Conservation (phyloP, 2,329 filamentous ascomycete genomes). For the Sphaerostilbella broomeana region DNA sequence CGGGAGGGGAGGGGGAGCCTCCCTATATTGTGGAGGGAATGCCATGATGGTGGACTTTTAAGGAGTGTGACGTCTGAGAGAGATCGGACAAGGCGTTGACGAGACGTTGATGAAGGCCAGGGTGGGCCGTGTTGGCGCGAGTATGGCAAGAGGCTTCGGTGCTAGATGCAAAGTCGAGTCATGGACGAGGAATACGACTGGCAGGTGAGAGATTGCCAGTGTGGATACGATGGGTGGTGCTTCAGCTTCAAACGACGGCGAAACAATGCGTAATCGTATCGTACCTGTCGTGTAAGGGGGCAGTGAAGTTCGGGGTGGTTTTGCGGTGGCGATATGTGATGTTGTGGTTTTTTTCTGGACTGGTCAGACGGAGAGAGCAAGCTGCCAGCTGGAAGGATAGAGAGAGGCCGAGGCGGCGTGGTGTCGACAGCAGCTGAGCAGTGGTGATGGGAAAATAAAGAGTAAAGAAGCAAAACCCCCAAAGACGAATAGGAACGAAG, state of each 20-base stretch:
- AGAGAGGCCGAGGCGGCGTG: conserved; percentile 9
- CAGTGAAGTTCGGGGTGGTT: conserved; percentile 5
- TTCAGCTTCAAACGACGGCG: conserved; percentile 8
- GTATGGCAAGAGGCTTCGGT: conserved; percentile 2
- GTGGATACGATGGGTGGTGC: conserved; percentile 2
- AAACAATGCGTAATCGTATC: no score
- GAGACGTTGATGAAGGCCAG: conserved; percentile 6
- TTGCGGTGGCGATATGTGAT: conserved; percentile 9
- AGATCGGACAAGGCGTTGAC: not conserved
- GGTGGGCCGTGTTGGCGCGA: conserved; percentile 4
- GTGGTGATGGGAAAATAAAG: conserved; percentile 1
- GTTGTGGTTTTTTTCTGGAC: no score
- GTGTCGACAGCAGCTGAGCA: conserved; percentile 6
- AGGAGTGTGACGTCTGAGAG: not conserved
- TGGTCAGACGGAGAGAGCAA: no score
- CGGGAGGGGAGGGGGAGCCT: conserved; percentile 28
- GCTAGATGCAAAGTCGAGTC: conserved; percentile 12
- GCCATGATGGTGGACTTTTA: conserved; percentile 30
- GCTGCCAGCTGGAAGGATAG: conserved; percentile 5
- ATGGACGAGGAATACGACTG: conserved; percentile 10
- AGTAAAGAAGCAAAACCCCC: conserved; percentile 7
- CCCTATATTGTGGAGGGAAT: conserved; percentile 31
- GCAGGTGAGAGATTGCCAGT: conserved; percentile 7
- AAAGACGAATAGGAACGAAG: conserved; percentile 11
- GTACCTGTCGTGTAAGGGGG: conserved; percentile 9